These are phyloP conservation scores for Phellopilus nigrolimitatus DNA, from an alignment of 1,284 basidiomycete species.

Conservation along the genomic window DNA sequence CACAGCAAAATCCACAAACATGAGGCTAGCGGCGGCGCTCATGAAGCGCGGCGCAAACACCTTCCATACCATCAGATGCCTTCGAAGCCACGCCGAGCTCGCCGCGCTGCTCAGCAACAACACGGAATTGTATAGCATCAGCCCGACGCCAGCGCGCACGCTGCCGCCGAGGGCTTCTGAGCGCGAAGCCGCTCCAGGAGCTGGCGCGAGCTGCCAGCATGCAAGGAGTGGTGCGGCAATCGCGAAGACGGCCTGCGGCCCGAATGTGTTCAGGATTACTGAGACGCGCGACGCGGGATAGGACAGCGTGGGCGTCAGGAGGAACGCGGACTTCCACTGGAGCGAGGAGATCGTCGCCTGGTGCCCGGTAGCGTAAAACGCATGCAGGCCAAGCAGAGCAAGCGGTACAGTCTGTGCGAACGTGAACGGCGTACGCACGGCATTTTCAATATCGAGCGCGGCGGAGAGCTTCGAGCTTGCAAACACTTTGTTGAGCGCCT, in stretches of 20 bases:
- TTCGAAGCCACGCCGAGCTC: slow-evolving; percentile 71
- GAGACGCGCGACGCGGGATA: slow-evolving; percentile 78
- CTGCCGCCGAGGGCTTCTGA: slow-evolving; percentile 31
- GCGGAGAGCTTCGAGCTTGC: slow-evolving; percentile 40
- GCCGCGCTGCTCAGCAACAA: slow-evolving; percentile 69
- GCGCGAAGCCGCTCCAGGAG: slow-evolving; percentile 15
- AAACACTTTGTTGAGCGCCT: slow-evolving; percentile 49
- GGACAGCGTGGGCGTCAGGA: slow-evolving; percentile 60
- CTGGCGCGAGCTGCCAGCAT: slow-evolving; percentile 83
- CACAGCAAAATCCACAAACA: slow-evolving; percentile 53
- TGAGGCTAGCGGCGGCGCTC: slow-evolving; percentile 54
- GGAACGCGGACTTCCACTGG: slow-evolving; percentile 94
- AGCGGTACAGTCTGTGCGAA: slow-evolving; percentile 72
- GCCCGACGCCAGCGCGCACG: slow-evolving; percentile 52
- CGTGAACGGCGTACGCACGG: slow-evolving; percentile 34
- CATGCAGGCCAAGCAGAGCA: slow-evolving; percentile 68
- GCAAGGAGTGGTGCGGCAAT: slow-evolving; percentile 71
- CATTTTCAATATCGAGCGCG: slow-evolving; percentile 33
- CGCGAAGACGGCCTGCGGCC: slow-evolving; percentile 62
- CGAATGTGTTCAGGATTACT: slow-evolving; percentile 80
- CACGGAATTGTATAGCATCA: slow-evolving; percentile 65
- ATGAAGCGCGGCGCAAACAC: slow-evolving; percentile 95
- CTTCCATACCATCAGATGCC: slow-evolving; percentile 99
- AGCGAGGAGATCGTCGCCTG: slow-evolving; percentile 86
- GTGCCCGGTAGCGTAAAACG: slow-evolving; percentile 90